These are phyloP conservation scores for Avicennia marina DNA, from an alignment of 257 asterid genomes.

Conservation along the genomic window DNA sequence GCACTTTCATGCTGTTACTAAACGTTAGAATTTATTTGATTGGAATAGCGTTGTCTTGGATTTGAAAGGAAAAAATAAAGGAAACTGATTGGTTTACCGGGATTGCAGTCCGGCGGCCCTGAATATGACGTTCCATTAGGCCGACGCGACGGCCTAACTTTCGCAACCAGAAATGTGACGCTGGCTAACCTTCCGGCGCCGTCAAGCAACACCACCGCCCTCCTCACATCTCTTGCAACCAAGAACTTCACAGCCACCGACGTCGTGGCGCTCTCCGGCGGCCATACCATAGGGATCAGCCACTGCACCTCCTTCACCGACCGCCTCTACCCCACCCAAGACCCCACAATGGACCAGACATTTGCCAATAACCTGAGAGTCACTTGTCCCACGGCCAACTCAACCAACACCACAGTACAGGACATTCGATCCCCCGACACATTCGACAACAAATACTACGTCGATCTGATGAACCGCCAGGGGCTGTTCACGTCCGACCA, in stretches of 20 bases:
- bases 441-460: slow-evolving; percentile 64
- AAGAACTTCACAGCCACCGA: slow-evolving; percentile 51
- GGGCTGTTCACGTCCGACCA: slow-evolving; percentile 76
- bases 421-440: slow-evolving; percentile 49
- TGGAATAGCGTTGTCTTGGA: too few species aligned
- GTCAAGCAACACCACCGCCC: slow-evolving; percentile 38
- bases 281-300: slow-evolving; percentile 70
- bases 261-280: slow-evolving; percentile 78
- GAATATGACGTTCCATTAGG: slow-evolving; percentile 53
- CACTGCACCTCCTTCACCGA: slow-evolving; percentile 52
- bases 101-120: slow-evolving; percentile 75
- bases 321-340: slow-evolving; percentile 72
- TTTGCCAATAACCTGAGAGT: slow-evolving; percentile 40
- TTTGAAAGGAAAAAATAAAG: too few species aligned
- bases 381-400: slow-evolving; percentile 39
- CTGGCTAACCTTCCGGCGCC: slow-evolving; percentile 64
- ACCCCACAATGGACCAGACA: slow-evolving; percentile 49
- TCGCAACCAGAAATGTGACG: slow-evolving; percentile 38
- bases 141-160: slow-evolving; percentile 46
- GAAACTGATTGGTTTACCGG: too few species aligned
- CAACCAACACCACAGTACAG: slow-evolving; percentile 40
- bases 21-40: too few species aligned
- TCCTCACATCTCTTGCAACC: slow-evolving; percentile 41
- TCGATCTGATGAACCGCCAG: slow-evolving; percentile 61
- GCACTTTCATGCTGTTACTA: too few species aligned